Evolutionary conservation across 176 grass and related monocot genomes (phyloP), one percentile per base, ranked within the genome.

Genomic region (Aegilops tauschii): DNA sequence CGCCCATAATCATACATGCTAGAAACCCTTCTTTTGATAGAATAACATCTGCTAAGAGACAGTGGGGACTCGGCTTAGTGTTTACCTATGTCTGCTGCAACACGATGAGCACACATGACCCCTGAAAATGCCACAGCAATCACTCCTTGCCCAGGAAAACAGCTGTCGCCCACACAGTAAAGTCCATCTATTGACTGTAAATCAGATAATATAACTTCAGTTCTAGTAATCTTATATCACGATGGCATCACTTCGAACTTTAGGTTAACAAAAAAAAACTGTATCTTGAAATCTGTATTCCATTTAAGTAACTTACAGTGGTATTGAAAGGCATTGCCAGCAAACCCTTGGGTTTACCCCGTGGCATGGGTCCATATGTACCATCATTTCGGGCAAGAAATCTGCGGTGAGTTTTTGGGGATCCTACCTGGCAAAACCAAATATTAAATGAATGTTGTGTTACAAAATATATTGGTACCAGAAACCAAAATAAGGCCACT

Each of bases 51-150:
- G 20, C 35, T 79, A 80, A 74, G 45, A 54, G 31, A 52, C 20
- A 39, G 21, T 35, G 34, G 36, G 67, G 82, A 29, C 61, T 83
- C 12, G 49, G 76, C 18, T 76, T 52, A 2, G 8, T 76, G 14
- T 44, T 83, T 84, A 98, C 96, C 96, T 42, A 98, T 92, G 89
- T 98, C 96, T 80, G 93, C 96, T 88, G 96, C 93, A 83, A 98
- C 96, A 84, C 96, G 89, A 65, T 95, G 96, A 91, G 96, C 90
- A 68, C 96, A 98, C 96, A 95, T 98, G 77, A 98, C 77, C 62
- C 96, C 96, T 25, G 96, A 98, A 92, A 98, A 98, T 67, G 96
- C 86, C 65, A 98, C 96, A 44, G 96, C 96, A 71, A 98, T 95
- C 34, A 98, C 93, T 49, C 96, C 93, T 92, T 98, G 93, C 44